phyloP scores from a whole-genome alignment of 2,329 filamentous ascomycete genomes.

The Aureobasidium sp. region DNA sequence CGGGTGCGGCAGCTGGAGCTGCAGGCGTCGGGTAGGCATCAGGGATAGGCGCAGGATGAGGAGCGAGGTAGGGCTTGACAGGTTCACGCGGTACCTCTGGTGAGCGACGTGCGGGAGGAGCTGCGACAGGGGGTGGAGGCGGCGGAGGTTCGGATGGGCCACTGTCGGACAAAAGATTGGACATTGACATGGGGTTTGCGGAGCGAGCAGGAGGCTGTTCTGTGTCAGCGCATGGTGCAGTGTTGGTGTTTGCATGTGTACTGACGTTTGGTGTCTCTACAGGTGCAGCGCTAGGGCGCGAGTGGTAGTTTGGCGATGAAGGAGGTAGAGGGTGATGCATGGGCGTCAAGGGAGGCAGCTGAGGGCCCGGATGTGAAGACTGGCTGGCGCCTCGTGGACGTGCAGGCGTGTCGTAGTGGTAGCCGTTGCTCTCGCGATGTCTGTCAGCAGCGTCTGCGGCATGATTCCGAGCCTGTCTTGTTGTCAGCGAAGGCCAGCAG shows the following conservation, averaged over 20 bases:
- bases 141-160: conserved; percentile 23
- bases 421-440: conserved; percentile 12
- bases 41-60: background rate
- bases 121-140: background rate
- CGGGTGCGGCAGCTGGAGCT: background rate
- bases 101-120: background rate
- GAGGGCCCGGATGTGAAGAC: conserved; percentile 9
- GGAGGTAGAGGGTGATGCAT: conserved; percentile 7
- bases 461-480: conserved; percentile 7
- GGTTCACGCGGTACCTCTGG: conserved; percentile 3
- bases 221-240: background rate
- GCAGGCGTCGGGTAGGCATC: background rate
- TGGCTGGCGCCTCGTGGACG: conserved; percentile 7
- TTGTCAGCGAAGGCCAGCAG: conserved; percentile 14
- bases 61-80: background rate
- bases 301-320: conserved; percentile 6
- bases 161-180: conserved; percentile 79
- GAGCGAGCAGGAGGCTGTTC: conserved; percentile 41
- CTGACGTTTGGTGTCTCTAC: conserved; percentile 5
- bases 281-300: background rate
- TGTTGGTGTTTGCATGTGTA: background rate
- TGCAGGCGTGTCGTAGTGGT: conserved; percentile 11
- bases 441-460: conserved; percentile 15
- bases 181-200: conserved; percentile 89
- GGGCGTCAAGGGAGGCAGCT: conserved; percentile 1